Conservation (phyloP, 495 filamentous ascomycete species). For the Hypoxylon trugodes region DNA sequence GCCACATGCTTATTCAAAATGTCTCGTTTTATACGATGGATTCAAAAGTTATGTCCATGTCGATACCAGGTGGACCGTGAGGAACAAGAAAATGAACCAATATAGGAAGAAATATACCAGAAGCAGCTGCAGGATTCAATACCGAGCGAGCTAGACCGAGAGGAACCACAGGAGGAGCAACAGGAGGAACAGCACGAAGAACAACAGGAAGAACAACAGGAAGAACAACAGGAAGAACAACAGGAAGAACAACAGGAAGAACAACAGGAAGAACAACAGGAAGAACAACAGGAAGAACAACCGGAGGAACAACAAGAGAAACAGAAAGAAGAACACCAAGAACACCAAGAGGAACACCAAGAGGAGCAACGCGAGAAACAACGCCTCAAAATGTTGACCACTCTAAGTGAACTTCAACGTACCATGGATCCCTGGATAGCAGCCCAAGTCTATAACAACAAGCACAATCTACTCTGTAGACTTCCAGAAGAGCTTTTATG, state of each 20-base stretch:
- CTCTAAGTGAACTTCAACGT: background rate
- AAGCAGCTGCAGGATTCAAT: too few relatives aligned
- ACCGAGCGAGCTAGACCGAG: too few relatives aligned
- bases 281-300: background rate
- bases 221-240: background rate
- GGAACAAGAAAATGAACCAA: too few relatives aligned
- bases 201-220: background rate
- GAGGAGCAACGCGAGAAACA: background rate
- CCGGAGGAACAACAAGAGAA: background rate
- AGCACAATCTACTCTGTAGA: background rate
- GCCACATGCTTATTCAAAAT: too few relatives aligned
- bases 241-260: background rate
- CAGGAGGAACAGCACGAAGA: background rate
- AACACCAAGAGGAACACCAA: too few relatives aligned
- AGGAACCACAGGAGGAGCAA: background rate
- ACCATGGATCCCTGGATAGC: slow-evolving; percentile 8
- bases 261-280: background rate
- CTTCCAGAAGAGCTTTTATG: slow-evolving; percentile 31
- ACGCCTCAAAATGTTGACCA: background rate
- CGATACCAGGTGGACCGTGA: too few relatives aligned
- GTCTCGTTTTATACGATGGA: background rate
- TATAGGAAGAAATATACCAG: too few relatives aligned
- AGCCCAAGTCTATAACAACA: slow-evolving; percentile 12
- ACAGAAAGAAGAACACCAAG: background rate
- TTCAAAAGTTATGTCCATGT: background rate